Evolutionary conservation across 495 filamentous ascomycete species (phyloP).

Genomic region (Opeltia flavorubescens): DNA sequence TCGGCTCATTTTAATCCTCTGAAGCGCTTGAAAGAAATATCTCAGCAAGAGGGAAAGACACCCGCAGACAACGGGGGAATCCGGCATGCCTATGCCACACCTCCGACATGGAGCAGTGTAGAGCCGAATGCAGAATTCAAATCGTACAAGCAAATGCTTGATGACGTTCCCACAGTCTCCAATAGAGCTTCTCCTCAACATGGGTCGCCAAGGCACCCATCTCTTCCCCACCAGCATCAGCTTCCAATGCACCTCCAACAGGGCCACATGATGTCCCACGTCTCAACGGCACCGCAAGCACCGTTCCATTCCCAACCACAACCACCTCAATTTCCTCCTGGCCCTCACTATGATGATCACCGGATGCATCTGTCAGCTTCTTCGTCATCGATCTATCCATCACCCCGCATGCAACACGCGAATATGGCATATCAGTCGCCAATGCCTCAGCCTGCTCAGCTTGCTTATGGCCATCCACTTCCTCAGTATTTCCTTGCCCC

Average conservation of each 20-base stretch:
- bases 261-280: slow-evolving; percentile 18
- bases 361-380: slow-evolving; percentile 75
- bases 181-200: slow-evolving; percentile 54
- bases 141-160: slow-evolving; percentile 65
- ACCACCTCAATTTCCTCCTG: slow-evolving; percentile 44
- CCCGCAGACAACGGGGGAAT: slow-evolving; percentile 57
- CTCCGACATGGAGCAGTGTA: slow-evolving; percentile 57
- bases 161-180: slow-evolving; percentile 37
- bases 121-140: slow-evolving; percentile 44
- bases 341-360: slow-evolving; percentile 63
- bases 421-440: slow-evolving; percentile 57
- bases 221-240: slow-evolving; percentile 62
- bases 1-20: slow-evolving; percentile 58
- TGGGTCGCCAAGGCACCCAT: slow-evolving; percentile 33
- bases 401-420: slow-evolving; percentile 57
- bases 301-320: slow-evolving; percentile 54
- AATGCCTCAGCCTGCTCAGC: slow-evolving; percentile 52
- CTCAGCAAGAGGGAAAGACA: slow-evolving; percentile 28
- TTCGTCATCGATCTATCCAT: slow-evolving; percentile 56
- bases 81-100: slow-evolving; percentile 60
- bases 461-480: slow-evolving; percentile 59
- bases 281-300: slow-evolving; percentile 50
- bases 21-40: slow-evolving; percentile 50
- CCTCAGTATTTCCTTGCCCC: slow-evolving; percentile 57
- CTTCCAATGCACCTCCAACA: slow-evolving; percentile 49